Base-by-base conservation (phyloP, 257 asterid genomes). In the Solanum peruvianum region DNA sequence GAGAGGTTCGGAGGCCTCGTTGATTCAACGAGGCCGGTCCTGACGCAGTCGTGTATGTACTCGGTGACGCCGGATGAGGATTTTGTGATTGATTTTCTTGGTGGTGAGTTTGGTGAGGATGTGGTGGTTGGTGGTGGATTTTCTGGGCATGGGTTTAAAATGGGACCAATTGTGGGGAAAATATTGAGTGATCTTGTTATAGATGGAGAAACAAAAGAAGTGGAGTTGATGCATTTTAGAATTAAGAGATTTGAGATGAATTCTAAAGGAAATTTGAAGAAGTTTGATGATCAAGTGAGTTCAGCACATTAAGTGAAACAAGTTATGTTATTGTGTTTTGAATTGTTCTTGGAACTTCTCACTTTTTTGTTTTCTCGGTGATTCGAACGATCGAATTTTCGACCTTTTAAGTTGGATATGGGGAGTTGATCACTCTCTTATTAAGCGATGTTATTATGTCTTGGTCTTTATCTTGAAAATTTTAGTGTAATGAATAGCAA, bases 31-130 rank as follows among this genome's bases (percentile, higher is more conserved):
- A 89, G 87, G 86, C 96, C 98, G 2, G 93, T 94, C 25, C 6
- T 92, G 89, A 86, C 86, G 27, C 99, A 97, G 44, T 94, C 98
- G 29, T 97, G 99, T 90, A 89, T 97, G 97, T 97, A 97, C 83
- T 97, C 99, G 1, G 93, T 97, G 97, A 96, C 98, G 72, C 96
- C 98, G 14, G 99, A 97, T 67, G 98, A 93, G 90, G 99, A 97
- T 60, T 96, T 82, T 78, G 95, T 95, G 78, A 92, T 97, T 29
- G 99, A 97, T 88, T 95, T 94, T 42, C 47, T 97, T 89, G 97
- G 95, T 37, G 99, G 98, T 1, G 93, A 95, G 85, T 95, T 96
- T 14, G 97, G 94, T 73, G 87, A 93, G 70, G 92, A 92, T 47
- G 94, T 91, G 69, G 94, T 95, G 91, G 92, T 95, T 52, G 96